These are phyloP conservation scores for Candida labiduridarum DNA, from an alignment of 1,139 yeast species.

Conservation along the genomic window DNA sequence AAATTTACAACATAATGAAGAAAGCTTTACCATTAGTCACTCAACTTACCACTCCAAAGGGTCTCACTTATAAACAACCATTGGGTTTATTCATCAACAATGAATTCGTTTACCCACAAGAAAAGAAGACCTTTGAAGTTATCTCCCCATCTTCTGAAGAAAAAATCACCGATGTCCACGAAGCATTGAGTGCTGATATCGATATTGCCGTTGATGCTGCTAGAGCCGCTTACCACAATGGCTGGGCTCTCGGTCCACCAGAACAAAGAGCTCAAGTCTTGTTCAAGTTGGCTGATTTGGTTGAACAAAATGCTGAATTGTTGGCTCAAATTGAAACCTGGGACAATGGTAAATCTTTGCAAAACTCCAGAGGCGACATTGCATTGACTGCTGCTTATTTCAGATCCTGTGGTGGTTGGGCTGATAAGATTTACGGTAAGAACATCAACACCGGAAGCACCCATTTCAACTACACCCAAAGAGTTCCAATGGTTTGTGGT, in stretches of 20 bases:
- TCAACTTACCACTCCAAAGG: constrained; percentile 62
- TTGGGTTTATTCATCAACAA: constrained; percentile 76
- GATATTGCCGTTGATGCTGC: constrained; percentile 85
- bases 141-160: constrained; percentile 71
- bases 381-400: constrained; percentile 61
- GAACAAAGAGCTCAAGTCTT: constrained; percentile 55
- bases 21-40: constrained; percentile 43
- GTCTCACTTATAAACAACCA: constrained; percentile 35
- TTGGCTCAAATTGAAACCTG: constrained; percentile 71
- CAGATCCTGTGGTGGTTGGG: constrained; percentile 82
- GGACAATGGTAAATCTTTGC: constrained; percentile 79
- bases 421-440: constrained; percentile 75
- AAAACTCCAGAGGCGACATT: constrained; percentile 57
- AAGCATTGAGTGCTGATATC: constrained; percentile 69
- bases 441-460: constrained; percentile 62
- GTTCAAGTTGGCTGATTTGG: constrained; percentile 61
- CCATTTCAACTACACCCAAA: constrained; percentile 60
- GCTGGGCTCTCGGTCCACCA: constrained; percentile 41
- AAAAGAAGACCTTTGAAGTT: constrained; percentile 61
- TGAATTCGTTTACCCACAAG: constrained; percentile 35
- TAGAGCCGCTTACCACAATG: constrained; percentile 55
- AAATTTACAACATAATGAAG: neutral
- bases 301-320: constrained; percentile 60
- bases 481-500: constrained; percentile 78
- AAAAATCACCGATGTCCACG: constrained; percentile 63